Base-by-base conservation (phyloP, 1,284 basidiomycete species). In the Apiotrichum veenhuisii region DNA sequence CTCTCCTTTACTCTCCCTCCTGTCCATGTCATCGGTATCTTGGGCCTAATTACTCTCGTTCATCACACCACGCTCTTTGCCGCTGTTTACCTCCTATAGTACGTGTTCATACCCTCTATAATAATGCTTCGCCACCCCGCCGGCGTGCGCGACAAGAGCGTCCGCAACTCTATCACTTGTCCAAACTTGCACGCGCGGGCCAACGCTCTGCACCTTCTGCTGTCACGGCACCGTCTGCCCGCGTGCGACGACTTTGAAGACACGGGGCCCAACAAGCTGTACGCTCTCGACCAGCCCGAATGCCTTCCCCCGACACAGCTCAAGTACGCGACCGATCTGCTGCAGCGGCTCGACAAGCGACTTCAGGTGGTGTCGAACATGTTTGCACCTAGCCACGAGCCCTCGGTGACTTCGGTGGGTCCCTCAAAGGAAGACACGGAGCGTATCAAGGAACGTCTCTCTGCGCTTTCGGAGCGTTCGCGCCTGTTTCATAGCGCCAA, bases 401-500 rank as follows among this genome's bases (percentile, higher is more conserved):
- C 23, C 17, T 9, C 36, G 11, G 5, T 20, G 11, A 7, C 3
- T 20, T 15, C 18, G 2, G 15, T 20, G 4, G 30, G 46, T 26
- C 40, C 40, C 8, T 34, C 23, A 11, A 33, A 12, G 26, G 55
- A 40, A 9, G 50, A 48, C 33, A 57, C 55, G 1, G 23, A 48
- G 18, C 50, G 50, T n/a, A 47, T 57, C 33, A 40, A 50, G 30
- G 45, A 52, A 8, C 18, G 30, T 5, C 27, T 51, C 20, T 27
- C 30, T 10, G 9, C 10, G 2, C 22, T 57, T 2, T 18, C 37
- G 12, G 45, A 52, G 30, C 38, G 40, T 14, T 45, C 38, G 1
- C 40, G 23, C 12, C 38, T 52, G 22, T 27, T 27, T 4, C 18
- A 22, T 11, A 47, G 22, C 15, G 55, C 55, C 3, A 36, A 33